A percentile compares a stretch with the other conserved stretches of the same genome.
Conservation (phyloP, 1,284 basidiomycete species). For the Pseudozyma pruni region DNA sequence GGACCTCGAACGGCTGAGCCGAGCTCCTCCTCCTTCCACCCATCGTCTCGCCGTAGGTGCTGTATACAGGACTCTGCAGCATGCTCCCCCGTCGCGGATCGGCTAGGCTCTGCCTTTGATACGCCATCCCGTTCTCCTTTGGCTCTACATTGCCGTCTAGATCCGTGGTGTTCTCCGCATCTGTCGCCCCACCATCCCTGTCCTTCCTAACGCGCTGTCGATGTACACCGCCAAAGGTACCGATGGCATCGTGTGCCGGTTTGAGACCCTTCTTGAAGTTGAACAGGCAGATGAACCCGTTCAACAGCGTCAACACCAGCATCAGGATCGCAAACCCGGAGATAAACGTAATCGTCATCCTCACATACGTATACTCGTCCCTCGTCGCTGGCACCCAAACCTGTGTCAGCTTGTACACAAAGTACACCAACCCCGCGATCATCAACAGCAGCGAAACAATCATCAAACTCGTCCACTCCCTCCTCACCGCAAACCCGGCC, state of each 20-base stretch:
- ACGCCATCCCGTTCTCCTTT: conserved; percentile 12
- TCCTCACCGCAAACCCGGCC: conserved; percentile 50
- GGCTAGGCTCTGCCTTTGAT: conserved; percentile 7
- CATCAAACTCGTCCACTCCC: conserved; percentile 57
- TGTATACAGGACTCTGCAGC: neutral
- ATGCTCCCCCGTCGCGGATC: neutral
- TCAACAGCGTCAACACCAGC: conserved; percentile 41
- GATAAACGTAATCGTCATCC: conserved; percentile 58
- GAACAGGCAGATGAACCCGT: conserved; percentile 50
- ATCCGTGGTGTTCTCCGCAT: conserved; percentile 21
- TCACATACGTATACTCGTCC: conserved; percentile 50
- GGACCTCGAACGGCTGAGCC: neutral
- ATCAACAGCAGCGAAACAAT: conserved; percentile 46
- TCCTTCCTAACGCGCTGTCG: conserved; percentile 15
- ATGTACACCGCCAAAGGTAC: conserved; percentile 44
- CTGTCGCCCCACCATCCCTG: neutral
- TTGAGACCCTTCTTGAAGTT: conserved; percentile 58
- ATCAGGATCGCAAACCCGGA: conserved; percentile 49
- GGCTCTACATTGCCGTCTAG: conserved; percentile 18
- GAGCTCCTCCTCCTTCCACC: neutral
- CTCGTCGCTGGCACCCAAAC: conserved; percentile 52
- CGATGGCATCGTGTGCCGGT: conserved; percentile 54
- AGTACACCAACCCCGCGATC: conserved; percentile 52
- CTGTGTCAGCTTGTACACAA: conserved; percentile 48
- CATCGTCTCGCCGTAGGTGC: neutral